These are phyloP conservation scores for Globisporangium takayamanum DNA, from an alignment of 352 stramenopile species.

Conservation along the genomic window DNA sequence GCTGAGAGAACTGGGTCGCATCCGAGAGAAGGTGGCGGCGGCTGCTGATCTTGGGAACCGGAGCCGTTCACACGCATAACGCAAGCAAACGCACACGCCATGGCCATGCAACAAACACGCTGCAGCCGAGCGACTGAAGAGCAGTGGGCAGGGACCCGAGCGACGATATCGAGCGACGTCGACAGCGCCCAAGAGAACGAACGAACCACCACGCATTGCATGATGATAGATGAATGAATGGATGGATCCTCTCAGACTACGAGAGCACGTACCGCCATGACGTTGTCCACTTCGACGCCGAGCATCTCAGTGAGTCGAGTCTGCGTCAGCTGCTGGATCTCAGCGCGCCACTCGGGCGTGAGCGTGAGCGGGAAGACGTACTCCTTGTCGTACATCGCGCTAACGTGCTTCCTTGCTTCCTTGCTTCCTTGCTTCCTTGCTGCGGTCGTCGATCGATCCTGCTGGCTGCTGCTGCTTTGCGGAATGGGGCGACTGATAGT, in stretches of 20 bases:
- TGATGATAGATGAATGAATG: background rate
- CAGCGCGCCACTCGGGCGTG: conserved; percentile 44
- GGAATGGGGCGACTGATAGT: too few species aligned
- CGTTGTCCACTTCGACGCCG: conserved; percentile 73
- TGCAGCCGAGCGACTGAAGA: background rate
- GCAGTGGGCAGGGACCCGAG: too few species aligned
- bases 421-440: background rate
- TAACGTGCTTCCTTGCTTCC: conserved; percentile 1
- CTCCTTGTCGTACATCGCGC: conserved; percentile 21
- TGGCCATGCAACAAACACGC: conserved; percentile 8
- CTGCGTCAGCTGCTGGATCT: conserved; percentile 44
- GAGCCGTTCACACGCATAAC: background rate
- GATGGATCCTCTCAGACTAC: background rate
- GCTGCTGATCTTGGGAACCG: too few species aligned
- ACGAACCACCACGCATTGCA: background rate
- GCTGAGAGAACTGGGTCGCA: background rate
- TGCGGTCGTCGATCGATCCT: too few species aligned
- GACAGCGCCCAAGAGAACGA: background rate
- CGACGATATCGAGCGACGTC: too few species aligned
- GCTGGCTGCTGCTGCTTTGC: too few species aligned
- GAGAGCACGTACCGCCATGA: conserved; percentile 70
- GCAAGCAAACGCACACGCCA: conserved; percentile 6
- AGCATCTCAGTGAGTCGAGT: conserved; percentile 72
- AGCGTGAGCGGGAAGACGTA: conserved; percentile 64
- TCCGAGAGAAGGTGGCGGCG: background rate